Conservation (phyloP, 2,329 filamentous ascomycete genomes). For the Cytospora piceae region DNA sequence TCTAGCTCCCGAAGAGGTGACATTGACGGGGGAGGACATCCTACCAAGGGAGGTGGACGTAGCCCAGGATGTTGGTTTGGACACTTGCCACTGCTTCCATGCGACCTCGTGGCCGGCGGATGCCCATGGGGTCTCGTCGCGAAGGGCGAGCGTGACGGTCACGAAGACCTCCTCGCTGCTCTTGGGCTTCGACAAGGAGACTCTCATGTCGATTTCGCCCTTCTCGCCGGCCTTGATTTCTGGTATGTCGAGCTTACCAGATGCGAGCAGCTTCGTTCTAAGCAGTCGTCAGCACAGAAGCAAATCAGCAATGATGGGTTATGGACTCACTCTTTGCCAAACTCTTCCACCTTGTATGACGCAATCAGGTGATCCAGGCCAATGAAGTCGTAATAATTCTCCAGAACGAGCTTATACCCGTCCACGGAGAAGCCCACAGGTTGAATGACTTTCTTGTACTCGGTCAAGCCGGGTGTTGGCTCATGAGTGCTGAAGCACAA, state of each 20-base stretch:
- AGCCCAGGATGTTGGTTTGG: slow-evolving; percentile 33
- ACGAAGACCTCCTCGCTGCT: slow-evolving; percentile 48
- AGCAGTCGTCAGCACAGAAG: slow-evolving; percentile 26
- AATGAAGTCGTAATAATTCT: slow-evolving; percentile 56
- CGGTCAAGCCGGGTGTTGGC: slow-evolving; percentile 59
- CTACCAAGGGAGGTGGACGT: slow-evolving; percentile 16
- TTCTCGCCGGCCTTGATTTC: slow-evolving; percentile 44
- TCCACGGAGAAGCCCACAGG: slow-evolving; percentile 51
- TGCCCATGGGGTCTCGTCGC: slow-evolving; percentile 53
- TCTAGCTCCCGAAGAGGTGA: slow-evolving; percentile 34
- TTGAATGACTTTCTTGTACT: slow-evolving; percentile 62
- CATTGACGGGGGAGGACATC: slow-evolving; percentile 33
- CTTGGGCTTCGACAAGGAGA: slow-evolving; percentile 36
- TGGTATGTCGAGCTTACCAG: slow-evolving; percentile 47
- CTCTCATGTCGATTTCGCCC: slow-evolving; percentile 41
- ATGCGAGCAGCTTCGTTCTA: slow-evolving; percentile 36
- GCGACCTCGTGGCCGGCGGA: slow-evolving; percentile 57
- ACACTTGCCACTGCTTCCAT: slow-evolving; percentile 54
- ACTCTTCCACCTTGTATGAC: slow-evolving; percentile 49
- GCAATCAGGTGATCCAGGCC: slow-evolving; percentile 48
- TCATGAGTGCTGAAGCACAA: slow-evolving; percentile 57
- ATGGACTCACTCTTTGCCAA: slow-evolving; percentile 45
- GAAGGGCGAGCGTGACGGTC: slow-evolving; percentile 49
- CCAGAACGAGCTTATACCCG: slow-evolving; percentile 44
- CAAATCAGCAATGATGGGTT: neutral